A percentile compares a stretch with the other conserved stretches of the same genome.
Conservation (phyloP, 306 rosid species). For the Vicia faba region DNA sequence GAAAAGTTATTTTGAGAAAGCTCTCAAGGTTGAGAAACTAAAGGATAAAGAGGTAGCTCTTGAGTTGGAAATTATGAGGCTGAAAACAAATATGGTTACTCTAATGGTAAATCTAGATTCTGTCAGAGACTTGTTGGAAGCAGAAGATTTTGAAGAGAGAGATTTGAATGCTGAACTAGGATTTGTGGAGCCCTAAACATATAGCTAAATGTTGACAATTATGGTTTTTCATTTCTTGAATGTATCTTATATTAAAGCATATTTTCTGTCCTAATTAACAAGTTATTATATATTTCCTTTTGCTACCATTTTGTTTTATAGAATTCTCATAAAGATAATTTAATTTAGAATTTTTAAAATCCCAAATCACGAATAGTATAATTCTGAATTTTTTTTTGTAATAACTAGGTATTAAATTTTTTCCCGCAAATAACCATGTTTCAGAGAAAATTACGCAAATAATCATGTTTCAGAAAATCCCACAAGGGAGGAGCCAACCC, state of each 20-base stretch:
- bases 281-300: not conserved
- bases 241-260: not conserved
- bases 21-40: not conserved
- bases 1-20: conserved; percentile 32
- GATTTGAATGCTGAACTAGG: conserved; percentile 40
- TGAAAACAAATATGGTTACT: conserved; percentile 20
- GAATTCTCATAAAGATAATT: not conserved
- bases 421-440: no score
- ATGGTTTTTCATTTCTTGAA: not conserved
- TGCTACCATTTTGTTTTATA: not conserved
- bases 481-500: no score
- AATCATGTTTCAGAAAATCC: no score
- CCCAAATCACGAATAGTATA: no score
- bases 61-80: conserved; percentile 24
- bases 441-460: no score
- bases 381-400: no score
- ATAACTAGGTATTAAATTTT: no score
- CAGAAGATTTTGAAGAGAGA: conserved; percentile 21
- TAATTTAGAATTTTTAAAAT: no score
- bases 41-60: conserved; percentile 10
- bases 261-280: not conserved
- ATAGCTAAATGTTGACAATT: not conserved
- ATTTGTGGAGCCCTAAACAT: conserved; percentile 1
- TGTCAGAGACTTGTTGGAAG: not conserved
- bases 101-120: not conserved